Conservation (phyloP, 106 monocot species). For the Dendrobium chrysotoxum region DNA sequence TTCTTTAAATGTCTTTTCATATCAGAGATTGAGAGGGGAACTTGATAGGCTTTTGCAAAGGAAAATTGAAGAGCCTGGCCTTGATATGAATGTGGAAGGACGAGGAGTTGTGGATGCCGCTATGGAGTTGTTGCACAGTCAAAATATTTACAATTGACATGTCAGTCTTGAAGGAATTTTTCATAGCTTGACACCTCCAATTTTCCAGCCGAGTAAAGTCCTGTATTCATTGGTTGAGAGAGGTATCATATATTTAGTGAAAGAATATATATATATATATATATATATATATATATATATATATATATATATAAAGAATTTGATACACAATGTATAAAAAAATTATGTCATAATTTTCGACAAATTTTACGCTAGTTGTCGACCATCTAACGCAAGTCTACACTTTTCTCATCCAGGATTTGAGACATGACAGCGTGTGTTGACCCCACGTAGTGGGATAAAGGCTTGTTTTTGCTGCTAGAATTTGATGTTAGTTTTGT, state of each 20-base stretch:
- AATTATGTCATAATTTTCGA: no score
- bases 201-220: neutral
- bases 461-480: no score
- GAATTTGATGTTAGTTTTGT: no score
- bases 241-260: neutral
- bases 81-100: constrained; percentile 59
- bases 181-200: neutral
- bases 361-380: no score
- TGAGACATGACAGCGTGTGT: no score
- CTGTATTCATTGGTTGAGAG: neutral
- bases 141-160: constrained; percentile 15
- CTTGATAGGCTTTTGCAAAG: constrained; percentile 73
- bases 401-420: no score
- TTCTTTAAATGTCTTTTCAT: neutral
- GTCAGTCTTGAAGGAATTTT: neutral
- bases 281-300: no score
- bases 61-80: constrained; percentile 64
- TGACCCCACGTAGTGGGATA: no score
- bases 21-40: constrained; percentile 72
- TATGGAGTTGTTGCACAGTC: constrained; percentile 67
- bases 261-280: neutral
- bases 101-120: constrained; percentile 66
- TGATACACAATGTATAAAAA: no score
- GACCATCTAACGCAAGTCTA: no score
- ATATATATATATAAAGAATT: no score